Evolutionary conservation across 164 flowering plant species (phyloP), one percentile per base, ranked within the genome.

Genomic region (Magnolia officinalis): DNA sequence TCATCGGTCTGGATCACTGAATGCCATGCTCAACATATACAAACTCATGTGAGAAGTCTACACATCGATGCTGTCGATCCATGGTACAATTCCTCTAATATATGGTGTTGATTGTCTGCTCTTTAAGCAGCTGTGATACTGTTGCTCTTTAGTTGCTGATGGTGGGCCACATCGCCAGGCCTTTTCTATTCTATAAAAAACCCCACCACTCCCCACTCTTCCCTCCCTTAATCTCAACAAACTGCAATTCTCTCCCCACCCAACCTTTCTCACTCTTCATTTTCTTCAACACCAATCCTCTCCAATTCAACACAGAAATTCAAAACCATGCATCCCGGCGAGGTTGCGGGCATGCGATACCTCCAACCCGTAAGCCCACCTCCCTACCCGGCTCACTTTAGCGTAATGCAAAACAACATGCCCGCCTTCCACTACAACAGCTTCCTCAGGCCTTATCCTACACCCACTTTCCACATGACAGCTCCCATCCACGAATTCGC

Each of bases 131-230:
- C 83, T 76, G 78, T 74, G 71, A 79, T 67, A 24, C 83, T 80
- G 76, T 80, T 83, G 50, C 61, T 50, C 26, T 64, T 21, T 77
- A 50, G 45, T 82, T 76, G 79, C 77, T 58, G 24, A 77, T 73
- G 55, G 72, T 85, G 89, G 87, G 85, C 86, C 88, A 85, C 84
- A 65, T 75, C 75, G 67, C 50, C 5, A 0, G 61, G 45, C 71
- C 78, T 74, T 83, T 81, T 74, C 74, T 61, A 16, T 19, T 76
- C 88, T 88, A 88, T 88, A 86, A 19, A 88, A 72, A 9, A 80
- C 82, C 81, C 63, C 76, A 68, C 74, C 67, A 65, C 77, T 75
- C 29, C 23, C 55, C 49, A n/a, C 24, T 64, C 80, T 68, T 67
- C 67, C 75, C 67, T 49, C 67, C 21, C 72, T 63, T 63, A 67